These are phyloP conservation scores for Solidago caesia DNA, from an alignment of 129 eudicot species.

Conservation along the genomic window DNA sequence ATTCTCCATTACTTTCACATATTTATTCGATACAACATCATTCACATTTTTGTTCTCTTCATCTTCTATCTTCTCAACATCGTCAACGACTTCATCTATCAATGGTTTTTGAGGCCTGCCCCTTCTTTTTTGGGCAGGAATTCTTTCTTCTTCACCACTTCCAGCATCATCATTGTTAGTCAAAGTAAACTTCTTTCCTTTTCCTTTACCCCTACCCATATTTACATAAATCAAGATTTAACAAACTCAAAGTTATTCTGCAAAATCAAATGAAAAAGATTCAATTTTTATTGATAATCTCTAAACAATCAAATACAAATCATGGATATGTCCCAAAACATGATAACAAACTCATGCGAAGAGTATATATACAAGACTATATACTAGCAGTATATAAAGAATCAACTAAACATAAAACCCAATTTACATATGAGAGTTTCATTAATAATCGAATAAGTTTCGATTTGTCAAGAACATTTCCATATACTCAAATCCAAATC, in stretches of 20 bases:
- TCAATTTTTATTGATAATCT: neutral
- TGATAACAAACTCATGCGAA: too few species aligned
- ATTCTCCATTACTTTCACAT: conserved; percentile 34
- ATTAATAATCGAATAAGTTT: too few species aligned
- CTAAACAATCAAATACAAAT: neutral
- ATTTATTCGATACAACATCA: conserved; percentile 24
- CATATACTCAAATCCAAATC: neutral
- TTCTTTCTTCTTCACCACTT: conserved; percentile 72
- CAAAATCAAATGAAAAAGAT: conserved; percentile 15
- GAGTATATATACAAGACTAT: too few species aligned
- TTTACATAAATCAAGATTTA: conserved; percentile 32
- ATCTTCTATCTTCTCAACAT: conserved; percentile 42
- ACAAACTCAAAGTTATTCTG: conserved; percentile 40
- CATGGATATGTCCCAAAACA: neutral
- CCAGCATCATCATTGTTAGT: conserved; percentile 57
- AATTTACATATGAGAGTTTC: too few species aligned
- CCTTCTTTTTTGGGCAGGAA: conserved; percentile 64
- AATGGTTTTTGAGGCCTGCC: conserved; percentile 70
- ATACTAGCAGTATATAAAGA: too few species aligned
- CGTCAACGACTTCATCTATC: conserved; percentile 53
- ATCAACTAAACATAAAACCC: too few species aligned
- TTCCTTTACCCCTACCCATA: conserved; percentile 78
- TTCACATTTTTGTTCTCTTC: conserved; percentile 38
- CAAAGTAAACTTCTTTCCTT: conserved; percentile 55
- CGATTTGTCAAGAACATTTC: too few species aligned